Base-by-base conservation (phyloP, 192 early-diverging fungal species). In the Irineochytrium annulatum region DNA sequence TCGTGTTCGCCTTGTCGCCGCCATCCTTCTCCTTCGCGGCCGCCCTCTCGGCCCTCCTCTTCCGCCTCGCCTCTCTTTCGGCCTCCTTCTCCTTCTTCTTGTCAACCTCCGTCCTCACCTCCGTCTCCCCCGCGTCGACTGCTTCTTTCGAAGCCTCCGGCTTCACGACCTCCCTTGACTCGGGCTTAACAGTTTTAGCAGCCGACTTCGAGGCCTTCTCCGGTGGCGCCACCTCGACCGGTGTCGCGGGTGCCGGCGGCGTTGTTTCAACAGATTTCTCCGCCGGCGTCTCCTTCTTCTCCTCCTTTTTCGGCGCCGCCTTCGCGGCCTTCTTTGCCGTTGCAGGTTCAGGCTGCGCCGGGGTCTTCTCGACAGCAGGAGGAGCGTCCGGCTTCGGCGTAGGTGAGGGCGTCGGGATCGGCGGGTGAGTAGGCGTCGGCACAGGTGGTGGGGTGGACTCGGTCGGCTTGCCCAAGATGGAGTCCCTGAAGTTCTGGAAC, bases 391-490 rank as follows among this genome's bases (percentile, higher is more conserved):
- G n/a, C 58, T 49, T 49, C 43, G 27, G 43, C 45, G n/a, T 13
- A 20, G 17, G 46, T 14, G 3, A 34, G 14, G 32, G 22, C 34
- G 56, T 57, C 35, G 56, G 24, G 27, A 22, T 57, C 56, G n/a
- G 22, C 5, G 3, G 56, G 56, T 11, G 56, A 3, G 33, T 19
- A 13, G 34, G 22, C 8, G 34, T 16, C 13, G 17, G 22, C 26
- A 28, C 6, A 20, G 60, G 45, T 14, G 59, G 43, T n/a, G 56
- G 35, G 16, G 34, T 46, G 11, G 56, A 13, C n/a, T 43, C 20
- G 1, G 58, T 28, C n/a, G 44, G 8, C 5, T 43, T 30, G 22
- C 60, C 60, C 19, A 62, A 35, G 35, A 62, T 62, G 46, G 60
- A 62, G 19, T 48, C 5, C 8, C 32, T 27, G 19, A 62, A 24